Base-by-base conservation (phyloP, 2,329 filamentous ascomycete species). In the Truncatella angustata region DNA sequence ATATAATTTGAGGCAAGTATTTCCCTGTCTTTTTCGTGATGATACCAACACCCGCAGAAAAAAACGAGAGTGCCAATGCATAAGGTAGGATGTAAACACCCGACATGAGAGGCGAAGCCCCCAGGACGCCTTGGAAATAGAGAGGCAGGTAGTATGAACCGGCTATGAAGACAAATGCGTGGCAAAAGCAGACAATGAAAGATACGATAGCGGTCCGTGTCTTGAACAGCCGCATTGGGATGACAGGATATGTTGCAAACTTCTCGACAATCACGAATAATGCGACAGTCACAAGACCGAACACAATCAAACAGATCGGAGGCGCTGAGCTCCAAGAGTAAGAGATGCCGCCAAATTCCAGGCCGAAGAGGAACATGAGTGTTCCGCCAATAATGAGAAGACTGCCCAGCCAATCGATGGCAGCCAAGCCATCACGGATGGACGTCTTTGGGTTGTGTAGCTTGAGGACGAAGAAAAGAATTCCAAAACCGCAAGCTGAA, bases 291-390 rank as follows among this genome's bases (percentile, higher is more conserved):
- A 88, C 52, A 21, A 82, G 63, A 20, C 90, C 90, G 59, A 93
- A 91, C 45, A 93, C 72, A 57, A 95, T 77, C 24, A 96, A 77
- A 62, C 88, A 91, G 60, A 96, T 79, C 28, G 92, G 87, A 1
- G 82, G 86, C 2, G 87, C 77, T 0, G 88, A 92, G 49, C 72
- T 70, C 91, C 91, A 96, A 1, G 91, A 87, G 57, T 82, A 83
- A 20, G 78, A 77, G 48, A 91, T 81, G 45, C 90, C 91, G 50
- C 91, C 92, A 56, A 93, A 90, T 64, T 95, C 87, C 10, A 96
- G 81, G 0, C 91, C 92, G 37, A 96, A 83, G 4, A 96, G 81
- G 58, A 96, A 77, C 89, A 96, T 93, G 18, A 95, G 75, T 0
- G 89, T 92, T 18, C 87, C 90, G 37, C 87, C 88, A 21, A 92